A percentile compares a stretch with the other conserved stretches of the same genome.
phyloP scores from a whole-genome alignment of 2,329 filamentous ascomycete species.

The Aspergillus sp. region DNA sequence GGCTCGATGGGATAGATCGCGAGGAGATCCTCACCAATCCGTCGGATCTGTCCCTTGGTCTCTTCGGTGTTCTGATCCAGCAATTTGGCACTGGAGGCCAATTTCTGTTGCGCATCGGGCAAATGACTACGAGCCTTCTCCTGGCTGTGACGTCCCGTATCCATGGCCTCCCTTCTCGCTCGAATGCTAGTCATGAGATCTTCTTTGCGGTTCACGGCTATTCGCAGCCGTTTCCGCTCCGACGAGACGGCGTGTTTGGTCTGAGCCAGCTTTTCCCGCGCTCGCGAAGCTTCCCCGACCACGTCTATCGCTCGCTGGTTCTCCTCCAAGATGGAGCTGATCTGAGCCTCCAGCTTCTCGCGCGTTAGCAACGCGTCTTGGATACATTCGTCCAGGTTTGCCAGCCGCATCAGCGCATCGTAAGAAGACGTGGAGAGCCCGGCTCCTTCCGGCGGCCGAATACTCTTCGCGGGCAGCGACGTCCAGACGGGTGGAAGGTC shows the following conservation, averaged over 20 bases:
- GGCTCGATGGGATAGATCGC: conserved; percentile 80
- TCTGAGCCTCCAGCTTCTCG: conserved; percentile 72
- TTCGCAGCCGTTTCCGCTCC: conserved; percentile 66
- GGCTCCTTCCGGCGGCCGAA: conserved; percentile 46
- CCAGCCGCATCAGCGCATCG: conserved; percentile 81
- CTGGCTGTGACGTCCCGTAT: conserved; percentile 60
- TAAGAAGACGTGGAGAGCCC: conserved; percentile 74
- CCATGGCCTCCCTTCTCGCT: conserved; percentile 67
- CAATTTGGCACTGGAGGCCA: conserved; percentile 57
- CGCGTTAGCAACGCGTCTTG: conserved; percentile 83
- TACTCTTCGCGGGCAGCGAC: conserved; percentile 19
- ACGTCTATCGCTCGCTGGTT: conserved; percentile 33
- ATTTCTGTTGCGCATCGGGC: conserved; percentile 58
- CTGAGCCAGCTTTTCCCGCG: conserved; percentile 40
- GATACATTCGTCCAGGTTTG: conserved; percentile 85
- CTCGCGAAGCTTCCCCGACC: conserved; percentile 36
- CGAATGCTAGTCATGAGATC: conserved; percentile 67
- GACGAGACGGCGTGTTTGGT: conserved; percentile 55
- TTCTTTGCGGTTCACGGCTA: conserved; percentile 61
- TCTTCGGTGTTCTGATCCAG: conserved; percentile 58
- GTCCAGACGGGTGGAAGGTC: conserved; percentile 58
- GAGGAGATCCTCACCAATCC: conserved; percentile 80
- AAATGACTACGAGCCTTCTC: conserved; percentile 61
- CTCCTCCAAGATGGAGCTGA: conserved; percentile 55
- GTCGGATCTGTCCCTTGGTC: conserved; percentile 80